Conservation (phyloP, 441 rosid species). For the Arabidopsis hybrid region DNA sequence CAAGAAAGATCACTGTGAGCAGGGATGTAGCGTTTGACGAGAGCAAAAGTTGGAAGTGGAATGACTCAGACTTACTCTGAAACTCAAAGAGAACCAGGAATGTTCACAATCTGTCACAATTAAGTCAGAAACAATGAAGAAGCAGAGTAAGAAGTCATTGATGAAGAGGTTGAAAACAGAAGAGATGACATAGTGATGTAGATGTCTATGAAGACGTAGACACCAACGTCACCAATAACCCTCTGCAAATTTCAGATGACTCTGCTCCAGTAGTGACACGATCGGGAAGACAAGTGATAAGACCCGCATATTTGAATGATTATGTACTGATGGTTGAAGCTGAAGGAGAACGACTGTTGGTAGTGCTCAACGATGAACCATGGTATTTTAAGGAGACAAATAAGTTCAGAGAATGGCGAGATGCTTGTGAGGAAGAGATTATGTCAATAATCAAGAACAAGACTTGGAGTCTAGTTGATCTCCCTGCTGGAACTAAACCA, state of each 20-base stretch:
- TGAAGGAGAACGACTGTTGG: not conserved
- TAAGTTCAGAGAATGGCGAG: not conserved
- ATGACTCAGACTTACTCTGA: too few species aligned
- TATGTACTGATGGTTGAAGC: not conserved
- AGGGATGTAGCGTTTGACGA: not conserved
- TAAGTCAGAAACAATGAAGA: too few species aligned
- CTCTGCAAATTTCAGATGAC: too few species aligned
- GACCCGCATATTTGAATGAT: not conserved
- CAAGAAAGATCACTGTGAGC: not conserved
- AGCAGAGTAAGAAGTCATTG: too few species aligned
- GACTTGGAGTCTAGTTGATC: not conserved
- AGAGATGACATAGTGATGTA: too few species aligned
- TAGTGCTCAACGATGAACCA: not conserved
- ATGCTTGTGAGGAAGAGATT: not conserved
- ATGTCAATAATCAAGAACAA: not conserved
- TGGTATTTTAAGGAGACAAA: not conserved
- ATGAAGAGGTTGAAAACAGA: too few species aligned
- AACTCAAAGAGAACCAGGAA: not conserved
- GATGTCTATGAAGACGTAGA: too few species aligned
- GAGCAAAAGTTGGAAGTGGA: not conserved
- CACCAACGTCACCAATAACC: too few species aligned
- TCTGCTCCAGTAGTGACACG: too few species aligned
- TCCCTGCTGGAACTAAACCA: not conserved
- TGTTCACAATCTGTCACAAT: too few species aligned
- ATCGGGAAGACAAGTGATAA: too few species aligned